A percentile compares a stretch with the other conserved stretches of the same genome.
phyloP scores from a whole-genome alignment of 352 stramenopile species.

The Globisporangium lucens region DNA sequence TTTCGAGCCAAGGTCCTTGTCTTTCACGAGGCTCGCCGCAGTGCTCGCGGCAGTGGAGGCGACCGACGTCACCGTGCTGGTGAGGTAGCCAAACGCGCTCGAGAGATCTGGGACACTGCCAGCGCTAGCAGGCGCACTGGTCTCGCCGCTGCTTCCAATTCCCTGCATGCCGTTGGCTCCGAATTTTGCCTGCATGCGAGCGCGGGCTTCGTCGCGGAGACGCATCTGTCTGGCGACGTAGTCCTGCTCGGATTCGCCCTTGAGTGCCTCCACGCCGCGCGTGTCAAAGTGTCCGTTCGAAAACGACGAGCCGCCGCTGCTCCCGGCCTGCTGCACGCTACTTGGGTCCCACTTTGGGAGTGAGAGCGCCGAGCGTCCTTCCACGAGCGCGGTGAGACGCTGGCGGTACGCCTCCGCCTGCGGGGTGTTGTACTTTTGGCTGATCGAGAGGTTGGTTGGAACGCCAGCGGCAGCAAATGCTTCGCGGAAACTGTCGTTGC shows the following conservation, averaged over 20 bases:
- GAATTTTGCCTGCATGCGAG: slow-evolving; percentile 82
- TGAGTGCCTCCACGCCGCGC: slow-evolving; percentile 75
- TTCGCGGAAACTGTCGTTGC: slow-evolving; percentile 69
- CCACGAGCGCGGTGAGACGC: slow-evolving; percentile 56
- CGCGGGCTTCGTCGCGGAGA: slow-evolving; percentile 68
- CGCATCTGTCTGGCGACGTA: slow-evolving; percentile 75
- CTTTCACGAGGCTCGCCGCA: slow-evolving; percentile 68
- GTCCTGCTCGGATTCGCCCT: slow-evolving; percentile 74
- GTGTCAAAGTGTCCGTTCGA: slow-evolving; percentile 41
- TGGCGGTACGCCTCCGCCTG: slow-evolving; percentile 75
- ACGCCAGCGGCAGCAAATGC: slow-evolving; percentile 64
- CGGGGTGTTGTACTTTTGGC: slow-evolving; percentile 83
- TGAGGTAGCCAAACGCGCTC: slow-evolving; percentile 71
- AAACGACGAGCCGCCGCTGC: slow-evolving; percentile 26
- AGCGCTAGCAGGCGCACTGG: slow-evolving; percentile 32
- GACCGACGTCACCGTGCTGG: slow-evolving; percentile 58
- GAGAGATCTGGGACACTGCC: slow-evolving; percentile 56
- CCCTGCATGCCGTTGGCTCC: slow-evolving; percentile 70
- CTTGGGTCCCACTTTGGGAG: slow-evolving; percentile 68
- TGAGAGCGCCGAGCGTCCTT: slow-evolving; percentile 42
- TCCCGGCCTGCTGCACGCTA: slow-evolving; percentile 24
- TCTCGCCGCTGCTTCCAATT: slow-evolving; percentile 71
- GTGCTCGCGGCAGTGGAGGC: slow-evolving; percentile 43
- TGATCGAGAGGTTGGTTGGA: slow-evolving; percentile 69
- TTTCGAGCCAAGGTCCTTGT: slow-evolving; percentile 72